phyloP scores from a whole-genome alignment of 1,284 basidiomycete genomes.

The Leccinum pachyderme region DNA sequence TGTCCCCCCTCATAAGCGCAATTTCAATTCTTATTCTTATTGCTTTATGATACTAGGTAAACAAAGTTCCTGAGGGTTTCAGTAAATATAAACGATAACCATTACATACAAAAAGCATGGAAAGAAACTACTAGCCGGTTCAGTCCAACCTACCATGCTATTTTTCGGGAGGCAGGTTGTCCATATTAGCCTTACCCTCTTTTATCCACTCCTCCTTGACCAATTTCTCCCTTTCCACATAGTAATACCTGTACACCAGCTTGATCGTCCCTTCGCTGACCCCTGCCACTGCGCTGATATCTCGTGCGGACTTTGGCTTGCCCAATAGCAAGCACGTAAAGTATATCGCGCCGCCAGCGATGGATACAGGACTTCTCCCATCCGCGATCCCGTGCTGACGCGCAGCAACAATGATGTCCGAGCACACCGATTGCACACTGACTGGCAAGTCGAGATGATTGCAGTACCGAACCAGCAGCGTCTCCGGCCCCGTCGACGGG shows the following conservation, averaged over 20 bases:
- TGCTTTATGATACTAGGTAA: no score
- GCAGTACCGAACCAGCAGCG: slow-evolving; percentile 89
- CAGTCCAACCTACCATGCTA: slow-evolving; percentile 4
- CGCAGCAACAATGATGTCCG: slow-evolving; percentile 82
- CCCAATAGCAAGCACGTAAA: slow-evolving; percentile 87
- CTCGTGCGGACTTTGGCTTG: slow-evolving; percentile 71
- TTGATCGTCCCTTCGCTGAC: slow-evolving; percentile 97
- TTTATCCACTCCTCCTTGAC: slow-evolving; percentile 82
- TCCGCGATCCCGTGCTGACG: slow-evolving; percentile 86
- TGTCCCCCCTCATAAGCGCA: no score
- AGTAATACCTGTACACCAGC: slow-evolving; percentile 77
- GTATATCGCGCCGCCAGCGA: slow-evolving; percentile 94
- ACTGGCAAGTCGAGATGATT: slow-evolving; percentile 91
- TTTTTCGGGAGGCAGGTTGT: slow-evolving; percentile 28
- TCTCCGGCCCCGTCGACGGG: slow-evolving; percentile 71
- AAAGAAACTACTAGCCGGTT: slow-evolving; percentile 3
- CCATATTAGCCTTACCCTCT: slow-evolving; percentile 68
- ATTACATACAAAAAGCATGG: slow-evolving; percentile 19
- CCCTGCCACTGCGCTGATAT: slow-evolving; percentile 90
- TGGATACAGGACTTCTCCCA: slow-evolving; percentile 92
- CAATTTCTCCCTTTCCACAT: slow-evolving; percentile 65
- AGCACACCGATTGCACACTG: slow-evolving; percentile 79
- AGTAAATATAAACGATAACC: no score
- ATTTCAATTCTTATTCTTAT: no score
- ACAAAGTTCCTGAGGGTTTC: no score